Percentiles rank a stretch among this genome's conserved stretches.
Conservation (phyloP, 2,329 filamentous ascomycete species). For the Sporothrix luriei region DNA sequence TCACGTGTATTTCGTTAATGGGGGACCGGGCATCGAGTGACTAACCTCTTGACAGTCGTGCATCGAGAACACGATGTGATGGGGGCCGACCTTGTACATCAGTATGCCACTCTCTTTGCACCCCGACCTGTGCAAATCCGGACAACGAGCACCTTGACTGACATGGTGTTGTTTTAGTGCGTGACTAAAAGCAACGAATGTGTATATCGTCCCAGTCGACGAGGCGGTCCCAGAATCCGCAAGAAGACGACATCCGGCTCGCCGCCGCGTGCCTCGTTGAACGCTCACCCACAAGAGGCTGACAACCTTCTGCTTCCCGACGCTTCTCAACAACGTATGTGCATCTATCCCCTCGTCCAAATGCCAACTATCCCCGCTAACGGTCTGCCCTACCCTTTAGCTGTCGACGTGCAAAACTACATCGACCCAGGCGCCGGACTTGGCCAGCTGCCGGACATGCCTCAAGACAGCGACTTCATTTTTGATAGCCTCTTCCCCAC, state of each 20-base stretch:
- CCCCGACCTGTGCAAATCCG: background rate
- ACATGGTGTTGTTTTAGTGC: slow-evolving; percentile 41
- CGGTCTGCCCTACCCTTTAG: slow-evolving; percentile 33
- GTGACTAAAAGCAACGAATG: slow-evolving; percentile 47
- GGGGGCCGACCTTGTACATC: slow-evolving; percentile 36
- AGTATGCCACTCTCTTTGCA: slow-evolving; percentile 23
- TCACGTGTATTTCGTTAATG: background rate
- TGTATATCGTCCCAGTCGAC: slow-evolving; percentile 49
- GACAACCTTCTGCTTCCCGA: slow-evolving; percentile 39
- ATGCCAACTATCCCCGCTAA: background rate
- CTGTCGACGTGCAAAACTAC: slow-evolving; percentile 46
- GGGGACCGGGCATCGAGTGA: background rate
- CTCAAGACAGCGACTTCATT: slow-evolving; percentile 53
- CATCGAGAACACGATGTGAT: slow-evolving; percentile 38
- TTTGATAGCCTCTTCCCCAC: slow-evolving; percentile 50
- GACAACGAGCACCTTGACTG: background rate
- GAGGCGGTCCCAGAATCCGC: slow-evolving; percentile 49
- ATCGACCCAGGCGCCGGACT: slow-evolving; percentile 54
- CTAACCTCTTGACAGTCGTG: slow-evolving; percentile 39
- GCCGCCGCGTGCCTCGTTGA: slow-evolving; percentile 35
- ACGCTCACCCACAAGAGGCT: slow-evolving; percentile 34
- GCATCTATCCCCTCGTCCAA: background rate
- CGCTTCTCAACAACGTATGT: slow-evolving; percentile 27
- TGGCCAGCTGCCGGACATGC: slow-evolving; percentile 50
- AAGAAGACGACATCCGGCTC: slow-evolving; percentile 44